Evolutionary conservation across 169 alveolate species (phyloP).

Genomic region (Perkinsus marinus): DNA sequence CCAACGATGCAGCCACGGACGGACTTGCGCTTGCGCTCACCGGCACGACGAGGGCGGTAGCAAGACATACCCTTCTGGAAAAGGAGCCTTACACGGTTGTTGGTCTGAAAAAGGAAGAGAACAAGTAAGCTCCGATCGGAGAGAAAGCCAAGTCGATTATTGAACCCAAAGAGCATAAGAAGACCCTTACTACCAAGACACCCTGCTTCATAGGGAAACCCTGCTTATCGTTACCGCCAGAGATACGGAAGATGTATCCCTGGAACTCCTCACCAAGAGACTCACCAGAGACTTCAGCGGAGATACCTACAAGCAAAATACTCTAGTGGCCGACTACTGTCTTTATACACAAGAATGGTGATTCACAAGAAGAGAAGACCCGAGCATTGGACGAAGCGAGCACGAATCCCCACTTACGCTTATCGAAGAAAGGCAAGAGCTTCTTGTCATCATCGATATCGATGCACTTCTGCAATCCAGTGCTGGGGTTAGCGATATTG

Average conservation of each 20-base stretch:
- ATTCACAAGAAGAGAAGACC: neutral
- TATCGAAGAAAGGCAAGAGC: conserved; percentile 89
- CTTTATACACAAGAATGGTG: too few relatives aligned
- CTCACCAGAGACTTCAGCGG: conserved; percentile 90
- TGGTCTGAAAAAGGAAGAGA: conserved; percentile 7
- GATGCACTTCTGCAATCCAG: conserved; percentile 87
- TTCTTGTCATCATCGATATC: conserved; percentile 97
- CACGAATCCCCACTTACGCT: conserved; percentile 14
- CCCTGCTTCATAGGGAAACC: conserved; percentile 99
- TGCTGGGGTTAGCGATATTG: conserved; percentile 85
- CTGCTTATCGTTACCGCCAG: conserved; percentile 99
- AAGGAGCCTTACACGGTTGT: conserved; percentile 68
- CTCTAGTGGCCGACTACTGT: too few relatives aligned
- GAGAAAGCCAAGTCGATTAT: too few relatives aligned
- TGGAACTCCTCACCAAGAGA: conserved; percentile 91
- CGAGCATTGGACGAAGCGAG: neutral
- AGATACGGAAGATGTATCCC: conserved; percentile 83
- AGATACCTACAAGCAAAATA: conserved; percentile 18
- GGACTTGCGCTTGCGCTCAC: conserved; percentile 94
- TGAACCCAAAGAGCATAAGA: too few relatives aligned
- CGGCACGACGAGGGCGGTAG: conserved; percentile 94
- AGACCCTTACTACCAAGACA: conserved; percentile 65
- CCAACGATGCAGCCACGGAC: conserved; percentile 99
- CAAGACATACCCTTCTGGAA: conserved; percentile 66
- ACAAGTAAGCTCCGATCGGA: neutral